phyloP scores from a whole-genome alignment of 2,329 filamentous ascomycete species.

The Ascochyta clinopodiicola region DNA sequence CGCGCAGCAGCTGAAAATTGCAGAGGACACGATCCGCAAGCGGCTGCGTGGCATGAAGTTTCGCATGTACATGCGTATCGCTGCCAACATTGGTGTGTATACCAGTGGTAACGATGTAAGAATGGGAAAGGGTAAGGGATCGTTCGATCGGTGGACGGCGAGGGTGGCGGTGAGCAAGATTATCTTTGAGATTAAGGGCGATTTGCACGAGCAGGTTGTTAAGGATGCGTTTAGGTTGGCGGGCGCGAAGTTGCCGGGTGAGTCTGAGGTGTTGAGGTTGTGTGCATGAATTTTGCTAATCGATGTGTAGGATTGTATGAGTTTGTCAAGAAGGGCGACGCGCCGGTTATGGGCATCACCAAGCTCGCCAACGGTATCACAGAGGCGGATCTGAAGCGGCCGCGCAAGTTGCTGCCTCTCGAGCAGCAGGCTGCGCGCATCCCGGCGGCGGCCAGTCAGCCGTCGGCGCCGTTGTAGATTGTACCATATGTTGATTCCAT shows the following conservation, averaged over 20 bases:
- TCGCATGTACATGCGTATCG: conserved; percentile 87
- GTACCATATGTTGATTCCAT: not conserved
- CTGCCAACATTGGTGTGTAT: conserved; percentile 93
- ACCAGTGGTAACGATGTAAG: conserved; percentile 94
- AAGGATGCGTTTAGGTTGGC: conserved; percentile 93
- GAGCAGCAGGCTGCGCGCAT: conserved; percentile 70
- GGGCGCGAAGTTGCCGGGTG: conserved; percentile 92
- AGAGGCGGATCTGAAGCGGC: conserved; percentile 80
- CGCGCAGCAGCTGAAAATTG: conserved; percentile 83
- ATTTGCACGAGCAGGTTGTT: conserved; percentile 92
- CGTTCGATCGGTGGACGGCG: conserved; percentile 94
- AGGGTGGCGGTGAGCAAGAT: conserved; percentile 90
- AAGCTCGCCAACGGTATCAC: conserved; percentile 84
- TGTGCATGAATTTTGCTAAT: not conserved
- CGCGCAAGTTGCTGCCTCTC: conserved; percentile 70
- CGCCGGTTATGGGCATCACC: conserved; percentile 88
- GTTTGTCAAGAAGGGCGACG: conserved; percentile 91
- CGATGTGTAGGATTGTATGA: conserved; percentile 74
- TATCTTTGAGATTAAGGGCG: conserved; percentile 89
- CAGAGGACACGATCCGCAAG: conserved; percentile 90
- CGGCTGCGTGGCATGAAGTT: conserved; percentile 90
- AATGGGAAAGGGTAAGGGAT: conserved; percentile 99
- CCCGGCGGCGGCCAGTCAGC: conserved; percentile 50
- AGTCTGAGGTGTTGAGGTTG: conserved; percentile 35
- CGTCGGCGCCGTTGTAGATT: conserved; percentile 20